phyloP scores from a whole-genome alignment of 129 eudicot species.

The Helianthus annuus region DNA sequence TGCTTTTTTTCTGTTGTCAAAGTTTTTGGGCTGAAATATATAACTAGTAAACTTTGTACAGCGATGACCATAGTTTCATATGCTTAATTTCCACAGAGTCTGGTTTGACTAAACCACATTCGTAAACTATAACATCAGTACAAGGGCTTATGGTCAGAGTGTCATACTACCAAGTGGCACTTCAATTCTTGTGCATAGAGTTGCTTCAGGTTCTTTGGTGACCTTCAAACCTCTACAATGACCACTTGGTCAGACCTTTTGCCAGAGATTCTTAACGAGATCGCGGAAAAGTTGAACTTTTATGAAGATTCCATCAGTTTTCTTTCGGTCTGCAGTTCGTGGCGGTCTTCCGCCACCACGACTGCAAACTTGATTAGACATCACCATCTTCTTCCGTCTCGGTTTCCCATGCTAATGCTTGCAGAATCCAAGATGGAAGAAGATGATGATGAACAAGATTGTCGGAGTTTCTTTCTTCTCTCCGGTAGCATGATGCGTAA shows the following conservation, averaged over 20 bases:
- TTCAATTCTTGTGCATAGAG: neutral
- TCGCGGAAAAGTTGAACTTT: slow-evolving; percentile 16
- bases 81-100: neutral
- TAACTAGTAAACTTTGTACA: neutral
- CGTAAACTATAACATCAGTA: no score
- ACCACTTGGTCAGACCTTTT: slow-evolving; percentile 20
- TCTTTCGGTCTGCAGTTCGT: slow-evolving; percentile 33
- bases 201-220: no score
- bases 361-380: neutral
- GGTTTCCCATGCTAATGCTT: slow-evolving; percentile 29
- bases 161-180: neutral
- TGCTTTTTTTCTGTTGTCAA: neutral
- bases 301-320: slow-evolving; percentile 32
- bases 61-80: neutral
- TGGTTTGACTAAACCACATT: neutral
- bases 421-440: slow-evolving; percentile 16
- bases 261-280: slow-evolving; percentile 29
- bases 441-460: slow-evolving; percentile 1
- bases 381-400: slow-evolving; percentile 27
- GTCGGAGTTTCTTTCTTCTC: slow-evolving; percentile 16
- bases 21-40: neutral
- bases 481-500: slow-evolving; percentile 26
- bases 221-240: neutral
- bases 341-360: slow-evolving; percentile 21
- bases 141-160: no score